phyloP scores from a whole-genome alignment of 2,329 filamentous ascomycete species.

The Lecanicillium sp. region DNA sequence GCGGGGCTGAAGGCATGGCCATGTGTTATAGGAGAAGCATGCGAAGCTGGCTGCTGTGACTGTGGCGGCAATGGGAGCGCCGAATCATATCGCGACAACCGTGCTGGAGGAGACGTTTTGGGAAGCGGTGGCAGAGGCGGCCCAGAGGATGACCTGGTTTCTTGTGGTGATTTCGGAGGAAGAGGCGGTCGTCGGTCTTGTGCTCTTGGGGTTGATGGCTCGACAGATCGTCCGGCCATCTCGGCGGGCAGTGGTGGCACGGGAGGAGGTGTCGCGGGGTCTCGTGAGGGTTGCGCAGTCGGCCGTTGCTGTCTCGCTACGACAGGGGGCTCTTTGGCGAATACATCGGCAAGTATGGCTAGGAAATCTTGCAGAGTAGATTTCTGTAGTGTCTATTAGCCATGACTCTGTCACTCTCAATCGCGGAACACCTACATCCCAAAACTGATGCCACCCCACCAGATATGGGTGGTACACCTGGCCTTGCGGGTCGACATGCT shows the following conservation, averaged over 20 bases:
- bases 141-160: slow-evolving; percentile 20
- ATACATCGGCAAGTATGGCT: slow-evolving; percentile 75
- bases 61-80: slow-evolving; percentile 40
- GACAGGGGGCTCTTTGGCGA: slow-evolving; percentile 91
- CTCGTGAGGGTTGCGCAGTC: slow-evolving; percentile 27
- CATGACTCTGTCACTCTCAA: not conserved
- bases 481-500: slow-evolving; percentile 91
- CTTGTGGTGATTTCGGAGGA: slow-evolving; percentile 47
- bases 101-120: slow-evolving; percentile 18
- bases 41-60: slow-evolving; percentile 13
- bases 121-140: slow-evolving; percentile 27
- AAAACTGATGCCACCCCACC: slow-evolving; percentile 80
- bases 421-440: slow-evolving; percentile 63
- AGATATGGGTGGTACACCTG: slow-evolving; percentile 94
- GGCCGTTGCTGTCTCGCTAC: slow-evolving; percentile 60
- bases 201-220: slow-evolving; percentile 28
- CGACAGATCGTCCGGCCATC: slow-evolving; percentile 40
- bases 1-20: not conserved
- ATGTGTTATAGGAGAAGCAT: not conserved
- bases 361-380: slow-evolving; percentile 80
- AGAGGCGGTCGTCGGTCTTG: slow-evolving; percentile 39
- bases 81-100: slow-evolving; percentile 40
- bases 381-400: slow-evolving; percentile 48
- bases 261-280: slow-evolving; percentile 50
- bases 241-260: slow-evolving; percentile 68